phyloP scores from a whole-genome alignment of 805 yeast genomes.

The Candida berthetii region DNA sequence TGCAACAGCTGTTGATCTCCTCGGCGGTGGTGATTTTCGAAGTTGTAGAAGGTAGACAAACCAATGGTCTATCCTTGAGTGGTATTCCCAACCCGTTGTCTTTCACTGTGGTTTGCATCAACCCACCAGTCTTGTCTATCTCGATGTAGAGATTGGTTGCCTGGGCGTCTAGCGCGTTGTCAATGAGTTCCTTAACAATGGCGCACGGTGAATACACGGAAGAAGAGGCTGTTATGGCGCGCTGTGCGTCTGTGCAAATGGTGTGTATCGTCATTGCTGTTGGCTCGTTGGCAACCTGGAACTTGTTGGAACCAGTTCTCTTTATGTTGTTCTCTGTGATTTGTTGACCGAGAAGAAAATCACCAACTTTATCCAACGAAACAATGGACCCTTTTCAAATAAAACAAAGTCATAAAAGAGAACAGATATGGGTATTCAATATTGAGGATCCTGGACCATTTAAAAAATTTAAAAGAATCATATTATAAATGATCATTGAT shows the following conservation, averaged over 20 bases:
- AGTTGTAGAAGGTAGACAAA: conserved; percentile 35
- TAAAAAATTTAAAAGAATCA: too few species aligned
- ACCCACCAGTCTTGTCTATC: conserved; percentile 42
- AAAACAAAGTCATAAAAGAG: too few species aligned
- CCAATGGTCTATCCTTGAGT: conserved; percentile 20
- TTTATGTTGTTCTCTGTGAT: too few species aligned
- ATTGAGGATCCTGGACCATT: too few species aligned
- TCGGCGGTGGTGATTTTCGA: conserved; percentile 28
- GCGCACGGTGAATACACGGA: conserved; percentile 55
- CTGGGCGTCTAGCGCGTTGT: conserved; percentile 81
- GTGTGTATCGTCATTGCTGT: background rate
- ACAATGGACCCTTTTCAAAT: background rate
- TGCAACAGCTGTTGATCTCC: conserved; percentile 22
- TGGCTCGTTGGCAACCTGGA: background rate
- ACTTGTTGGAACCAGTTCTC: too few species aligned
- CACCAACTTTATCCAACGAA: background rate
- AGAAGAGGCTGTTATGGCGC: conserved; percentile 1
- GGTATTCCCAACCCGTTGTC: conserved; percentile 37
- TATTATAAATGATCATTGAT: too few species aligned
- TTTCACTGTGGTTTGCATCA: conserved; percentile 45
- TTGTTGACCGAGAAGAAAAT: background rate
- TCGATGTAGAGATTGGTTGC: conserved; percentile 54
- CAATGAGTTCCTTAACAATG: conserved; percentile 85
- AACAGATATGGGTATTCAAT: too few species aligned
- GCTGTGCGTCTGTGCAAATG: background rate